Percentiles rank a stretch among this genome's conserved stretches.
These are phyloP conservation scores for Astathelohania contejeani DNA, from an alignment of 371 early-diverging fungal genomes.

Conservation along the genomic window DNA sequence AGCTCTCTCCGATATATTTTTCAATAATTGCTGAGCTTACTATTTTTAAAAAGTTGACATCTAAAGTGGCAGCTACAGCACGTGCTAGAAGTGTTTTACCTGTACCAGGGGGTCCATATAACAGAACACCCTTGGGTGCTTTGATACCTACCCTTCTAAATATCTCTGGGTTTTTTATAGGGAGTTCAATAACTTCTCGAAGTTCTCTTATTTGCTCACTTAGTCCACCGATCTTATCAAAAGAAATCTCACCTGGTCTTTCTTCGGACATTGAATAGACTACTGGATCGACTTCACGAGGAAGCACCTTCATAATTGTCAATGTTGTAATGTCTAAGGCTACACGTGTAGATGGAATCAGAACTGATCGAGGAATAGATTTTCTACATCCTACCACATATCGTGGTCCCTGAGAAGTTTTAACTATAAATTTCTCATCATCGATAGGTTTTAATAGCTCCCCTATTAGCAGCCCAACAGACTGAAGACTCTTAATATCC, in stretches of 20 bases:
- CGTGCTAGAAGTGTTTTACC: slow-evolving; percentile 68
- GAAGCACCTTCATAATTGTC: slow-evolving; percentile 91
- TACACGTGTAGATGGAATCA: slow-evolving; percentile 70
- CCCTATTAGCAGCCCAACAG: slow-evolving; percentile 95
- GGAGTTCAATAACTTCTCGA: slow-evolving; percentile 91
- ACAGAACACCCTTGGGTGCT: slow-evolving; percentile 87
- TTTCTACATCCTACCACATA: slow-evolving; percentile 94
- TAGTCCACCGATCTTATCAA: slow-evolving; percentile 92
- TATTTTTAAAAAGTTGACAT: slow-evolving; percentile 86
- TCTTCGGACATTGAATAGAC: slow-evolving; percentile 93
- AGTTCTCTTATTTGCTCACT: slow-evolving; percentile 88
- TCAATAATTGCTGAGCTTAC: slow-evolving; percentile 92
- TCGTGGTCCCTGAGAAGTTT: slow-evolving; percentile 87
- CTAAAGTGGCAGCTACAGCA: slow-evolving; percentile 84
- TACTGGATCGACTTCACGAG: slow-evolving; percentile 93
- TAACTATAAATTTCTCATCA: slow-evolving; percentile 92
- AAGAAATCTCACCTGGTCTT: slow-evolving; percentile 68
- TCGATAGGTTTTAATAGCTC: slow-evolving; percentile 91
- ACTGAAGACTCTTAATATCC: slow-evolving; percentile 88
- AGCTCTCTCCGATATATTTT: slow-evolving; percentile 95
- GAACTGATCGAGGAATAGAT: slow-evolving; percentile 70
- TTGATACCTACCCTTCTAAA: slow-evolving; percentile 90
- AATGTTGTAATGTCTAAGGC: slow-evolving; percentile 96
- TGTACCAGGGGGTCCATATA: slow-evolving; percentile 95
- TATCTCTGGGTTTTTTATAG: slow-evolving; percentile 92